Conservation (phyloP, 2,329 filamentous ascomycete genomes). For the Chaetomiaceae sp. region DNA sequence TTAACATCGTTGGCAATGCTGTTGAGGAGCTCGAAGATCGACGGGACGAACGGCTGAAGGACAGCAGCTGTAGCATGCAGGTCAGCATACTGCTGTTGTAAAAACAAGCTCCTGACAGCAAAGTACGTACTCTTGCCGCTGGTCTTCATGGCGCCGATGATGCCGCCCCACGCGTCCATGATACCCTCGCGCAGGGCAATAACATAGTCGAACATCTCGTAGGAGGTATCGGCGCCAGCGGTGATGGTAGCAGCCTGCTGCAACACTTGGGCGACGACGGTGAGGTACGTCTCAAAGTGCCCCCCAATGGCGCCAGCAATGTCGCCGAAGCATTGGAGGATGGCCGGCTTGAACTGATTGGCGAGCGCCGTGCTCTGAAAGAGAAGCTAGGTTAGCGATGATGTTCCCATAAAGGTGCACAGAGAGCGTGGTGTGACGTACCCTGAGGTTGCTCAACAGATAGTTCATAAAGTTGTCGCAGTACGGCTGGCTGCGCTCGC, state of each 20-base stretch:
- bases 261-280: slow-evolving; percentile 87
- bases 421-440: slow-evolving; percentile 38
- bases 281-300: slow-evolving; percentile 88
- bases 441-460: slow-evolving; percentile 83
- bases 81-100: slow-evolving; percentile 26
- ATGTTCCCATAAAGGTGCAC: background rate
- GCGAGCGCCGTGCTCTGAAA: slow-evolving; percentile 72
- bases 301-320: slow-evolving; percentile 92
- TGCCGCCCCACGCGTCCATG: slow-evolving; percentile 98
- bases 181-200: slow-evolving; percentile 93
- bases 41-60: slow-evolving; percentile 72
- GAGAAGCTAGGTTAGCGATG: slow-evolving; percentile 3
- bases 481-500: slow-evolving; percentile 86
- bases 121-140: slow-evolving; percentile 65
- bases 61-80: slow-evolving; percentile 51
- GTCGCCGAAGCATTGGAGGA: slow-evolving; percentile 95
- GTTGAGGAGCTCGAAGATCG: slow-evolving; percentile 83
- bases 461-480: slow-evolving; percentile 99
- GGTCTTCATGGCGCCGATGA: slow-evolving; percentile 88
- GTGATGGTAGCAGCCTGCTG: slow-evolving; percentile 87
- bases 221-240: slow-evolving; percentile 72
- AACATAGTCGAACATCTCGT: slow-evolving; percentile 96
- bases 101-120: background rate
- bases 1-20: slow-evolving; percentile 76
- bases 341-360: slow-evolving; percentile 97